Base-by-base conservation (phyloP, 768 basidiomycete species). In the Austroboletus festivus region DNA sequence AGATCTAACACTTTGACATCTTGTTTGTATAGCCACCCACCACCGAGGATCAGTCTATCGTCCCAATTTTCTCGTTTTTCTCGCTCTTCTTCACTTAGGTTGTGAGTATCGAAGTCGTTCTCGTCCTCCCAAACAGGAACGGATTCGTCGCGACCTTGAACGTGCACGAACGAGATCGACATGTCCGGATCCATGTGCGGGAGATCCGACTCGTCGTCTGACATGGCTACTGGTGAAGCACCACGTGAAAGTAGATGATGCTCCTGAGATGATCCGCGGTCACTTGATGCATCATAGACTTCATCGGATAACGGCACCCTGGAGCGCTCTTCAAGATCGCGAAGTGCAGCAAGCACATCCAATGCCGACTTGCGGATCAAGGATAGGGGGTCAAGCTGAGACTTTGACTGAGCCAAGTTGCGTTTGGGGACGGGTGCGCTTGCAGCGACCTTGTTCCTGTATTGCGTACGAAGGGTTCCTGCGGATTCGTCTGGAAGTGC, bases 111-210 rank as follows among this genome's bases (percentile, higher is more conserved):
- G 33, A 64, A 57, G 28, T 67, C 78, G 13, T 80, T 75, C 43
- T 85, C 84, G 51, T 89, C 85, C 52, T 88, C 86, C 90, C 90
- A 92, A 1, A 93, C 87, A 0, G 86, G 85, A 8, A 93, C 75
- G 16, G 74, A 75, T 55, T 82, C 79, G 33, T 72, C 68, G 23
- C 78, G 73, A 6, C 87, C 87, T 49, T 83, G 78, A 13, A 88
- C 84, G 49, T 78, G 83, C 21, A 89, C 74, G 60, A 85, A 85
- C 1, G 84, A 80, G 48, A 88, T 75, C 5, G 83, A 79, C 46
- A 76, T 69, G 51, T 86, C 85, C 20, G 73, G 72, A 45, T 85
- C 84, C n/a, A 71, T 42, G 9, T 62, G 65, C 19, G 62, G 66
- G 6, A 57, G 61, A 39, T 63, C 62, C 42, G 54, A 42, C 28